phyloP scores from a whole-genome alignment of 2,329 filamentous ascomycete species.

The Ceratocystis lukuohia region DNA sequence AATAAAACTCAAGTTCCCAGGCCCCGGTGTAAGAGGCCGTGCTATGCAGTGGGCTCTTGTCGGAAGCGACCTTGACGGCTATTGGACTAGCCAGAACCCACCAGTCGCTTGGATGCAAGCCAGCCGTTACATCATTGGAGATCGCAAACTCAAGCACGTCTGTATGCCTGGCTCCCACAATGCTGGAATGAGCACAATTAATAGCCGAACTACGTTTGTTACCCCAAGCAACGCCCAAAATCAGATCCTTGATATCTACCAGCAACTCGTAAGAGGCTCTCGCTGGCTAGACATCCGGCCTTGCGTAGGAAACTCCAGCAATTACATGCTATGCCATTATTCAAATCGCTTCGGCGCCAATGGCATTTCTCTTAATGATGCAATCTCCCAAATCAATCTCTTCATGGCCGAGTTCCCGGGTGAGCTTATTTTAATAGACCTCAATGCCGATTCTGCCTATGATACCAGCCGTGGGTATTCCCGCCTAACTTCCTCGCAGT shows the following conservation, averaged over 20 bases:
- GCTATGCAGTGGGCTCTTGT: constrained; percentile 12
- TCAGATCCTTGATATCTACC: constrained; percentile 31
- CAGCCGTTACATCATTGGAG: constrained; percentile 23
- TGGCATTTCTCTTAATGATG: constrained; percentile 26
- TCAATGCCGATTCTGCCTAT: constrained; percentile 24
- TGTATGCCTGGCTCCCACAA: constrained; percentile 35
- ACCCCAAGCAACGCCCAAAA: constrained; percentile 28
- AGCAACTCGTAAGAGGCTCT: constrained; percentile 32
- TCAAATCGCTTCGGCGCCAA: constrained; percentile 9
- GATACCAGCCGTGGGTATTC: constrained; percentile 24
- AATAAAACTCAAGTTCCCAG: constrained; percentile 9
- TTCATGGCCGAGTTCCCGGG: constrained; percentile 31
- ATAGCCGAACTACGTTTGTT: constrained; percentile 21
- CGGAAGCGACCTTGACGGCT: constrained; percentile 12
- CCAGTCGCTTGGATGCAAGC: constrained; percentile 23
- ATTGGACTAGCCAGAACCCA: constrained; percentile 14
- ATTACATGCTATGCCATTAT: constrained; percentile 14
- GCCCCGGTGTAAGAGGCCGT: constrained; percentile 11
- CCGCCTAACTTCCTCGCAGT: constrained; percentile 21
- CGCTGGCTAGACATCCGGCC: constrained; percentile 34
- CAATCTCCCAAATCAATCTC: constrained; percentile 30
- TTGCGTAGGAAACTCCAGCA: constrained; percentile 11
- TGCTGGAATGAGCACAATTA: constrained; percentile 32
- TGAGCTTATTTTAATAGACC: constrained; percentile 34
- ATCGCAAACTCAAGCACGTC: constrained; percentile 30